Evolutionary conservation across 352 stramenopile species (phyloP).

Genomic region (Phytophthora aleatoria): DNA sequence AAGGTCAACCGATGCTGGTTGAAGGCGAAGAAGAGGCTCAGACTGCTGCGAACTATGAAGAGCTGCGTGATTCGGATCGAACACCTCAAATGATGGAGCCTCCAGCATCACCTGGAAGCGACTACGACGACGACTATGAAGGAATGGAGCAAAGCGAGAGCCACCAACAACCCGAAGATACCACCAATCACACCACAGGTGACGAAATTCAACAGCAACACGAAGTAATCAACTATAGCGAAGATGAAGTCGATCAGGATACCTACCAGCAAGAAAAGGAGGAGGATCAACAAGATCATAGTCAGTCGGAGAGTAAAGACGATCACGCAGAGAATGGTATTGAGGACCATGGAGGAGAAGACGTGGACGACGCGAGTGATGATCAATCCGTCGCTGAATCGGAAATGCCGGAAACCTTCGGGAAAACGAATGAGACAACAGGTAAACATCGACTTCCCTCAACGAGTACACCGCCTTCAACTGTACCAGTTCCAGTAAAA

Average conservation of each 20-base stretch:
- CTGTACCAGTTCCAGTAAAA: slow-evolving; percentile 23
- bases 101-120: slow-evolving; percentile 42
- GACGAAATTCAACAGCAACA: background rate
- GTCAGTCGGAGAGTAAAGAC: slow-evolving; percentile 3
- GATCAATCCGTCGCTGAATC: slow-evolving; percentile 48
- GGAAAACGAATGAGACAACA: slow-evolving; percentile 4
- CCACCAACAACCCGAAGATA: background rate
- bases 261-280: slow-evolving; percentile 5
- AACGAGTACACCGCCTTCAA: background rate
- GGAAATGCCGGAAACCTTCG: slow-evolving; percentile 54
- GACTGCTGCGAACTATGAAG: slow-evolving; percentile 17
- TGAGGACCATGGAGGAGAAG: background rate
- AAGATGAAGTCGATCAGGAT: slow-evolving; percentile 3
- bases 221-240: slow-evolving; percentile 1
- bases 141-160: slow-evolving; percentile 22
- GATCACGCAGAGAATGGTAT: slow-evolving; percentile 12
- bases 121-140: slow-evolving; percentile 37
- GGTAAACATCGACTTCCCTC: slow-evolving; percentile 1
- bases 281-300: slow-evolving; percentile 4
- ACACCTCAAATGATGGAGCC: slow-evolving; percentile 47
- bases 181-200: slow-evolving; percentile 1
- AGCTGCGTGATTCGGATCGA: background rate
- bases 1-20: slow-evolving; percentile 43
- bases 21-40: slow-evolving; percentile 32
- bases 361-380: slow-evolving; percentile 20